Evolutionary conservation across 2,329 filamentous ascomycete genomes (phyloP), one percentile per base, ranked within the genome.

Genomic region (Fusarium beomiforme): DNA sequence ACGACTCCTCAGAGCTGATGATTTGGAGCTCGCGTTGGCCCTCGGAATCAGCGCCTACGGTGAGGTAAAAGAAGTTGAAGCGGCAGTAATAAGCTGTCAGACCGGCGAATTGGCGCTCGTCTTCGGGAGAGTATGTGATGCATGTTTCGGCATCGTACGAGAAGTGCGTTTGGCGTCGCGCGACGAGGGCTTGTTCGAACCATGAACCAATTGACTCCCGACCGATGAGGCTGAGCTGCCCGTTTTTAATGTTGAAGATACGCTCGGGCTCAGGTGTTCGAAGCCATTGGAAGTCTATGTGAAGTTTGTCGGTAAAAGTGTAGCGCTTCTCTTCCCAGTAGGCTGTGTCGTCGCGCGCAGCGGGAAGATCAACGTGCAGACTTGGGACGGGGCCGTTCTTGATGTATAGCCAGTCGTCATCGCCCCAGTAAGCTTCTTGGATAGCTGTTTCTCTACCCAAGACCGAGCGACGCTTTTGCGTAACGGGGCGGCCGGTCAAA

Each of bases 41-140:
- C 58, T 89, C 84, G 0, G 84, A 80, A 71, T 88, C 79, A 0
- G 88, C 88, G 5, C 88, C 88, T 4, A 91, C 86, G 1, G 87
- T 84, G 9, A 91, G 81, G 71, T 90, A 91, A 81, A 89, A 90
- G 78, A 90, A 91, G 78, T 91, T 91, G 80, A 83, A 90, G 6
- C 88, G 87, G 74, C 85, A 88, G 79, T 91, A 91, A 78, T 91
- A 91, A 1, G 87, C 87, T 16, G 86, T 87, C 11, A 91, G 79
- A 0, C 89, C 89, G 0, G 89, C 88, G 64, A 89, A 90, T 70
- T 90, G 85, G 14, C 88, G 83, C 80, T 90, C 88, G 72, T 91
- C 88, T 1, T 79, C 77, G 0, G 89, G 89, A 1, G 80, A 78
- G 71, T 89, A 90, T 62, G 85, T 82, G 5, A 90, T 70, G 0